Percentiles rank a stretch among this genome's conserved stretches.
phyloP scores from a whole-genome alignment of 768 basidiomycete genomes.

The Naganishia friedmannii region DNA sequence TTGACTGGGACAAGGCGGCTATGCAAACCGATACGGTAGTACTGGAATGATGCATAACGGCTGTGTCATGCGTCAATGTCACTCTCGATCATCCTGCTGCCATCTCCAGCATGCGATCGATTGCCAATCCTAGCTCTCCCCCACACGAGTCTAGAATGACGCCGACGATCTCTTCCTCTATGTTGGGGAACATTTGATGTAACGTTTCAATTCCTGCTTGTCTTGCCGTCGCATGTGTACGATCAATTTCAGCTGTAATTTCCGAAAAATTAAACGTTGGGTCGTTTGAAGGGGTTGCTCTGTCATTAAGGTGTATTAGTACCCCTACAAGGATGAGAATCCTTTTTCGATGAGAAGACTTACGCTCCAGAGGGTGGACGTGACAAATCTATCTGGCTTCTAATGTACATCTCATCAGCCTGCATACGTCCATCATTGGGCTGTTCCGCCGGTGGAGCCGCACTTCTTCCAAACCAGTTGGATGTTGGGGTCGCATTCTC shows the following conservation, averaged over 20 bases:
- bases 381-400: constrained; percentile 28
- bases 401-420: constrained; percentile 27
- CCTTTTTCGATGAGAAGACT: constrained; percentile 7
- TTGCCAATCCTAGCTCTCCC: constrained; percentile 83
- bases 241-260: constrained; percentile 63
- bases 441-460: background rate
- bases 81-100: constrained; percentile 28
- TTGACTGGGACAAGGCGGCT: constrained; percentile 36
- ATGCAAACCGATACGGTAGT: background rate
- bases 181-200: constrained; percentile 78
- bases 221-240: constrained; percentile 69
- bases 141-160: constrained; percentile 85
- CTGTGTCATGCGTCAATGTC: background rate
- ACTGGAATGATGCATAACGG: background rate
- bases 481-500: background rate
- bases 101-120: constrained; percentile 57
- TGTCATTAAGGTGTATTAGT: constrained; percentile 26
- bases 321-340: constrained; percentile 17
- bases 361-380: constrained; percentile 26
- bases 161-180: constrained; percentile 79
- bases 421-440: constrained; percentile 25
- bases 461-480: background rate
- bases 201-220: constrained; percentile 72
- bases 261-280: constrained; percentile 62
- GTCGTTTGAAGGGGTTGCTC: constrained; percentile 38